These are phyloP conservation scores for Raffaelea ambrosiae DNA, from an alignment of 2,329 filamentous ascomycete genomes.

Conservation along the genomic window DNA sequence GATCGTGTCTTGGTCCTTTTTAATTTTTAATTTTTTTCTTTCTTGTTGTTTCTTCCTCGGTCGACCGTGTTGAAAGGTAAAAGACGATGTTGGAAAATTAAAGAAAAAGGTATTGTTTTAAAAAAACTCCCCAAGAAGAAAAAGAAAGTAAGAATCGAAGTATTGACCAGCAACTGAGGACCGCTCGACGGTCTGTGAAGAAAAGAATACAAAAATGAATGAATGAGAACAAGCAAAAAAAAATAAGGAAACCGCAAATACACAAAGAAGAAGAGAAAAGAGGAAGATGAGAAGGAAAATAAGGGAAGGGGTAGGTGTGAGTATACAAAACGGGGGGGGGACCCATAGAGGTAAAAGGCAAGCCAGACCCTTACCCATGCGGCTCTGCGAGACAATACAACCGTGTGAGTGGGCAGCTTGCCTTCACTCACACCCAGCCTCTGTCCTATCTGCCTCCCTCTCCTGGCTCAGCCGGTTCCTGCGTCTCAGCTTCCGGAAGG, in stretches of 20 bases:
- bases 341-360: neutral
- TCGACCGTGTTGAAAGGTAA: too few species aligned
- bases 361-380: neutral
- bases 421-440: too few species aligned
- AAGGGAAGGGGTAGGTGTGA: neutral
- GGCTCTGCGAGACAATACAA: too few species aligned
- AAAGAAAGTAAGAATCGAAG: neutral
- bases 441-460: neutral
- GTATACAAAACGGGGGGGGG: neutral
- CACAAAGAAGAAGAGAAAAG: neutral
- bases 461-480: neutral
- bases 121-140: too few species aligned
- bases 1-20: too few species aligned
- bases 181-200: conserved; percentile 11
- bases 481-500: neutral
- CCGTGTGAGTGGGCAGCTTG: too few species aligned
- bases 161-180: conserved; percentile 14
- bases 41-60: too few species aligned
- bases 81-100: too few species aligned
- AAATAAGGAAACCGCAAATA: neutral
- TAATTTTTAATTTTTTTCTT: too few species aligned
- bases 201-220: neutral
- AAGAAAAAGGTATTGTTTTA: neutral
- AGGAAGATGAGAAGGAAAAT: neutral
- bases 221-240: neutral